Conservation (phyloP, 2,329 filamentous ascomycete genomes). For the Coniochaeta hoffmannii region DNA sequence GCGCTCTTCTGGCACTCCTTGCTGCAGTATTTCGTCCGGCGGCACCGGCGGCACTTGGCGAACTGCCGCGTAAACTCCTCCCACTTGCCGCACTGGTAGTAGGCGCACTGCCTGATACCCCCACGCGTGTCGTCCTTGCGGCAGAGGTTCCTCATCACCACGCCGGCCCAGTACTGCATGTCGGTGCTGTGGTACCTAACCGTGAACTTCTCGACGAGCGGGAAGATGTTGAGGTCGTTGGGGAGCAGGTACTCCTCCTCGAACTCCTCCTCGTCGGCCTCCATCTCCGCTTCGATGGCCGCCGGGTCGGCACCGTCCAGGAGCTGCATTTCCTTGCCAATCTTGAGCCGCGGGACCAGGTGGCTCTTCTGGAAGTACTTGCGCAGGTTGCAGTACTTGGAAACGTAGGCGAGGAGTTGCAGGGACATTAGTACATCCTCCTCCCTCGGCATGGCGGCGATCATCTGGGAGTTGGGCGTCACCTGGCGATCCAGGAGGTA, state of each 20-base stretch:
- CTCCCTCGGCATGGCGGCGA: slow-evolving; percentile 90
- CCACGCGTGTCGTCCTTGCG: slow-evolving; percentile 93
- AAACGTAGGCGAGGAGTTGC: slow-evolving; percentile 93
- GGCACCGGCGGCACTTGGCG: slow-evolving; percentile 92
- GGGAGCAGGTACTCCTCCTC: slow-evolving; percentile 85
- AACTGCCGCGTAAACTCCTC: slow-evolving; percentile 95
- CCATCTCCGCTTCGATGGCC: slow-evolving; percentile 16
- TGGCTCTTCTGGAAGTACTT: slow-evolving; percentile 95
- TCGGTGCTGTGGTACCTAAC: slow-evolving; percentile 90
- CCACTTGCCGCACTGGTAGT: slow-evolving; percentile 98
- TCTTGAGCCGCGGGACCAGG: slow-evolving; percentile 83
- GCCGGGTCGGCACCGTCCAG: slow-evolving; percentile 61
- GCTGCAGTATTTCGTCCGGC: slow-evolving; percentile 97
- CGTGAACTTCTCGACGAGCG: slow-evolving; percentile 95
- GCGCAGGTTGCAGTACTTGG: slow-evolving; percentile 94
- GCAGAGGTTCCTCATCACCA: slow-evolving; percentile 98
- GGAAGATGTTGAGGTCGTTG: slow-evolving; percentile 97
- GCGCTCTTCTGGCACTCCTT: slow-evolving; percentile 99
- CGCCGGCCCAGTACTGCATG: slow-evolving; percentile 99
- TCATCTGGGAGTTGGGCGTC: slow-evolving; percentile 62
- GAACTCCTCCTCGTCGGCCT: slow-evolving; percentile 52
- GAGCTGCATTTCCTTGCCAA: slow-evolving; percentile 74
- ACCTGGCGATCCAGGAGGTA: slow-evolving; percentile 71
- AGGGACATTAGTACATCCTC: slow-evolving; percentile 98
- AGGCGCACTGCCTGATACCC: slow-evolving; percentile 93